phyloP scores from a whole-genome alignment of 768 basidiomycete genomes.

The Hygrophorus pudorinus region DNA sequence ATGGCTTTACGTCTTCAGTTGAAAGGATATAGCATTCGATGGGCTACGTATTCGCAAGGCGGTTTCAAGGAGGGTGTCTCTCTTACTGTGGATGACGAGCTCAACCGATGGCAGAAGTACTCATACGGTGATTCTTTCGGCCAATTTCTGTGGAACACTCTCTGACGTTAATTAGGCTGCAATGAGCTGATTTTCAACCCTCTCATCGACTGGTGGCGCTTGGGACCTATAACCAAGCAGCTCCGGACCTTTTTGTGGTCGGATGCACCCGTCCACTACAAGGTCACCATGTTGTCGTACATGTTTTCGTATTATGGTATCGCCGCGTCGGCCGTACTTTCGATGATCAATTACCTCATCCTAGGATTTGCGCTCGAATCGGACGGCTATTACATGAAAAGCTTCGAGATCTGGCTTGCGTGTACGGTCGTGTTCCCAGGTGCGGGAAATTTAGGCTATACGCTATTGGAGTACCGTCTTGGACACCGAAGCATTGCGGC shows the following conservation, averaged over 20 bases:
- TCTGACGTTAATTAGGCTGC: slow-evolving; percentile 33
- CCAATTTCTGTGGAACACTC: neutral
- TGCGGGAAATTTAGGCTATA: slow-evolving; percentile 58
- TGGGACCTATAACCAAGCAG: slow-evolving; percentile 79
- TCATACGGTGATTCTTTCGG: slow-evolving; percentile 44
- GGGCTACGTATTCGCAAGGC: slow-evolving; percentile 79
- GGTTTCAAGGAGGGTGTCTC: slow-evolving; percentile 91
- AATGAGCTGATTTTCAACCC: slow-evolving; percentile 84
- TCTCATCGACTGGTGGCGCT: slow-evolving; percentile 61
- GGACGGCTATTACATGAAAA: slow-evolving; percentile 64
- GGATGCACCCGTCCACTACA: slow-evolving; percentile 70
- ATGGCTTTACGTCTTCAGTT: slow-evolving; percentile 18
- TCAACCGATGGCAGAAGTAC: slow-evolving; percentile 91
- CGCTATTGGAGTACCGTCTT: slow-evolving; percentile 59
- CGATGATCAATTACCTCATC: slow-evolving; percentile 61
- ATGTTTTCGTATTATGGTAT: slow-evolving; percentile 57
- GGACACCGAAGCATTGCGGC: slow-evolving; percentile 43
- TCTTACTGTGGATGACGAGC: slow-evolving; percentile 80
- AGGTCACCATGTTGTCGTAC: slow-evolving; percentile 69
- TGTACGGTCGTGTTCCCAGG: slow-evolving; percentile 64
- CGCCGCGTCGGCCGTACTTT: slow-evolving; percentile 51
- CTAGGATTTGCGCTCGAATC: slow-evolving; percentile 52
- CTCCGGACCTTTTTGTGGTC: slow-evolving; percentile 73
- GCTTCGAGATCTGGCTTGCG: slow-evolving; percentile 67
- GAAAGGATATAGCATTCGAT: slow-evolving; percentile 67